phyloP scores from a whole-genome alignment of 2,329 filamentous ascomycete genomes.

The Colletotrichum musae region DNA sequence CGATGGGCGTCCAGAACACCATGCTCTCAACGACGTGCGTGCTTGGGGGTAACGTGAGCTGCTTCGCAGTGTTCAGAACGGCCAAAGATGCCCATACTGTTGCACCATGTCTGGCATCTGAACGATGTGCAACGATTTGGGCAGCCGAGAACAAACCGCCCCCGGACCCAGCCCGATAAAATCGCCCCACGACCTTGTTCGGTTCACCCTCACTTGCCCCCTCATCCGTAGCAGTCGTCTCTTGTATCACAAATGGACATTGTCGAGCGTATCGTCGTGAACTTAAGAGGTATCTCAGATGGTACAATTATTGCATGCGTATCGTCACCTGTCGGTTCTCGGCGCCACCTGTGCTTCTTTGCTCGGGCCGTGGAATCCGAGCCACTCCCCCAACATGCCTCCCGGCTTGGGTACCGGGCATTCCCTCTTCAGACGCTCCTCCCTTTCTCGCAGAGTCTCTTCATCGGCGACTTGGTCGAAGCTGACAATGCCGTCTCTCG shows the following conservation, averaged over 20 bases:
- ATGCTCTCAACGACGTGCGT: not conserved
- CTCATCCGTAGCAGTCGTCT: not conserved
- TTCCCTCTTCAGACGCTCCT: slow-evolving; percentile 73
- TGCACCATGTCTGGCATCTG: no score
- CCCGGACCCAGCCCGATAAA: no score
- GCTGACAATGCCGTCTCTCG: slow-evolving; percentile 63
- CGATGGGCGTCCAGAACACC: no score
- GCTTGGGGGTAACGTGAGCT: not conserved
- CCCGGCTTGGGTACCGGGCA: slow-evolving; percentile 94
- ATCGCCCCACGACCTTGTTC: no score
- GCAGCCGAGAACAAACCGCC: no score
- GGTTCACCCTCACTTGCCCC: no score
- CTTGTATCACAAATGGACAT: not conserved
- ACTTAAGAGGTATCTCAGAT: slow-evolving; percentile 37
- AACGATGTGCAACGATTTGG: no score
- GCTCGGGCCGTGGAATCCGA: slow-evolving; percentile 72
- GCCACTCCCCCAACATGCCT: slow-evolving; percentile 81
- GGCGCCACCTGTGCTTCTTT: slow-evolving; percentile 21
- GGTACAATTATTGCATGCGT: slow-evolving; percentile 29
- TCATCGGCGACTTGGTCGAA: slow-evolving; percentile 59
- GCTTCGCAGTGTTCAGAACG: not conserved
- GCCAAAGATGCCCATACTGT: not conserved
- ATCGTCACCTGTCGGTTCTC: slow-evolving; percentile 28
- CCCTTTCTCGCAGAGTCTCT: slow-evolving; percentile 46
- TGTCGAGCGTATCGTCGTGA: slow-evolving; percentile 6